A percentile compares a stretch with the other conserved stretches of the same genome.
These are phyloP conservation scores for Priceomyces carsonii DNA, from an alignment of 805 yeast genomes.

Conservation along the genomic window DNA sequence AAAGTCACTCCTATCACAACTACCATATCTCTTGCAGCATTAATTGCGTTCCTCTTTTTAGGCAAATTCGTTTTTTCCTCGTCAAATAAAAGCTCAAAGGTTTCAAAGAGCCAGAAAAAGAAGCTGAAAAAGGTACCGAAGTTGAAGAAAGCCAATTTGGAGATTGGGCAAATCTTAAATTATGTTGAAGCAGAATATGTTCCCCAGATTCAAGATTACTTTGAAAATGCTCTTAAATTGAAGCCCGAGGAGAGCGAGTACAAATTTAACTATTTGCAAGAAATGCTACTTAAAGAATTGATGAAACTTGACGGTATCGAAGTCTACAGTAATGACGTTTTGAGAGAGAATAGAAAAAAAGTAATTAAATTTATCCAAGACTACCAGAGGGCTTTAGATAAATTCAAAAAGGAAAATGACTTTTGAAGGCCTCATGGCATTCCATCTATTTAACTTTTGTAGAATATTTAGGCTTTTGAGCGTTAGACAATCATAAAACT, in stretches of 20 bases:
- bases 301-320: conserved; percentile 69
- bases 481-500: no score
- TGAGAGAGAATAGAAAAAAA: conserved; percentile 59
- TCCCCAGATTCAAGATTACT: conserved; percentile 36
- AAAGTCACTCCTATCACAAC: conserved; percentile 36
- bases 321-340: conserved; percentile 46
- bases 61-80: conserved; percentile 15
- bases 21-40: conserved; percentile 28
- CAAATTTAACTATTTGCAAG: conserved; percentile 61
- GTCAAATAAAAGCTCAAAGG: conserved; percentile 6
- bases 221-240: conserved; percentile 26
- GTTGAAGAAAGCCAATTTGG: conserved; percentile 41
- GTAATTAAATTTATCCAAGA: conserved; percentile 62
- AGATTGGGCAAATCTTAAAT: conserved; percentile 40
- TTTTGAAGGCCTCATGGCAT: no score
- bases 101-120: conserved; percentile 18
- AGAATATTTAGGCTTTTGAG: no score
- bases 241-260: conserved; percentile 39
- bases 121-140: conserved; percentile 38
- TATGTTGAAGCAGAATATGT: conserved; percentile 41
- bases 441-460: no score
- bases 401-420: conserved; percentile 32
- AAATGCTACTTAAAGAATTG: conserved; percentile 63
- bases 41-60: conserved; percentile 28
- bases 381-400: conserved; percentile 57